Evolutionary conservation across 441 rosid genomes (phyloP), one percentile per base, ranked within the genome.

Genomic region (Brassica hybrid): DNA sequence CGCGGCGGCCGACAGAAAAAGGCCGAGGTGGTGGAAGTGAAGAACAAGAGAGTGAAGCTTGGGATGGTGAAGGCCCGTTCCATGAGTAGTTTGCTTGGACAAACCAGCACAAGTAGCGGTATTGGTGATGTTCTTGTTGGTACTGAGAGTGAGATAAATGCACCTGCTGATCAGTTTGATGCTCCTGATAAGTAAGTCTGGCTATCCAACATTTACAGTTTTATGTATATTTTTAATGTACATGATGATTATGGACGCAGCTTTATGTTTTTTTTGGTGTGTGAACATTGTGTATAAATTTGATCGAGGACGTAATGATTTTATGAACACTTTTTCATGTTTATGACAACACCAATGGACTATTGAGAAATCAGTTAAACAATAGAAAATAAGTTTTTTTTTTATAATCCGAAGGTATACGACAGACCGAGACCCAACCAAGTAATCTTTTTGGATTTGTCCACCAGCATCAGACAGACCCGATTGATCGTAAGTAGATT

Each of bases 1-100:
- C 65, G 76, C 65, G 76, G 72, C 7, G 63, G 74, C 14, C n/a
- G 58, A 64, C 79, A 73, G 36, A 85, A 85, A 50, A 76, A 74
- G 30, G 48, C 74, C 0, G 74, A 45, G 52, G 64, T 41, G 56
- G 66, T 30, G 38, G 76, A 38, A 11, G 27, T 32, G 27, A 73
- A 41, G 75, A 90, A 83, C 89, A 88, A 83, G 89, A 90, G 77
- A 77, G 65, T 67, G 87, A 92, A 92, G 93, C 93, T 94, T 38
- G 99, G 97, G 2, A 69, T 79, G 81, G 97, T 94, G 16, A 94
- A 94, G 82, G 99, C 99, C 58, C 93, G 99, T 75, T 94, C 97
- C 0, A 90, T 94, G 36, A 94, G 93, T 84, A 93, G 97, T 83
- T 83, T 94, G 85, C 86, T 94, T 71, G 94, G 92, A 19, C 90